Evolutionary conservation across 805 yeast species (phyloP).

Genomic region (Saturnispora halmiae): DNA sequence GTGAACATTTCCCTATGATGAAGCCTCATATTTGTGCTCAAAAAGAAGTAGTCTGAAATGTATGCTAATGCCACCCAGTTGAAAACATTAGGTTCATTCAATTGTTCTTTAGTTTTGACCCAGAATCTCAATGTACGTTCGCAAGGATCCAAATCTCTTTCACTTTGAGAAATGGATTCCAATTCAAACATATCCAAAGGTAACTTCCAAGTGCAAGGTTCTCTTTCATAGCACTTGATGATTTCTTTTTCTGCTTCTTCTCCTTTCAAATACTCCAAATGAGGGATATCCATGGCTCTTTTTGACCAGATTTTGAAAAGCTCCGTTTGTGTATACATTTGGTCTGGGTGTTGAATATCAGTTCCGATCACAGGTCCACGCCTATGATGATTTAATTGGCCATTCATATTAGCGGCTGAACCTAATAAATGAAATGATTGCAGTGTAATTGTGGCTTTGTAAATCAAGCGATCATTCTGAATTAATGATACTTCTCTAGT

Average conservation of each 20-base stretch:
- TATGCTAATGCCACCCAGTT: conserved; percentile 51
- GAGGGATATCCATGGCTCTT: conserved; percentile 18
- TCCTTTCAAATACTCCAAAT: conserved; percentile 20
- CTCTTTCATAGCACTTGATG: conserved; percentile 23
- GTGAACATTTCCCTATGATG: conserved; percentile 38
- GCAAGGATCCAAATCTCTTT: conserved; percentile 13
- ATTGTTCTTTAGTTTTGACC: conserved; percentile 23
- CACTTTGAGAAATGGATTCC: conserved; percentile 17
- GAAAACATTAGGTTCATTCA: conserved; percentile 27
- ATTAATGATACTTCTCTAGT: conserved; percentile 46
- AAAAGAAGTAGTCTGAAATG: conserved; percentile 47
- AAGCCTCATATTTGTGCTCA: conserved; percentile 44
- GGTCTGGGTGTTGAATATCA: conserved; percentile 24
- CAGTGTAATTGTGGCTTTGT: conserved; percentile 43
- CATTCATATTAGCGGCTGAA: conserved; percentile 24
- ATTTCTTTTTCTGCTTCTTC: conserved; percentile 16
- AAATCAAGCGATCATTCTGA: conserved; percentile 45
- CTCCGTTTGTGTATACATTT: conserved; percentile 23
- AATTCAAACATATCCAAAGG: conserved; percentile 28
- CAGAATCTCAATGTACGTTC: conserved; percentile 27
- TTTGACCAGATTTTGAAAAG: conserved; percentile 25
- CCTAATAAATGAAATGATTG: conserved; percentile 28
- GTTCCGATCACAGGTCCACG: conserved; percentile 23
- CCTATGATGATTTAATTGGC: conserved; percentile 25
- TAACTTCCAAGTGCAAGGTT: conserved; percentile 29